These are phyloP conservation scores for Xylaria sp. DNA, from an alignment of 2,329 filamentous ascomycete genomes.

Conservation along the genomic window DNA sequence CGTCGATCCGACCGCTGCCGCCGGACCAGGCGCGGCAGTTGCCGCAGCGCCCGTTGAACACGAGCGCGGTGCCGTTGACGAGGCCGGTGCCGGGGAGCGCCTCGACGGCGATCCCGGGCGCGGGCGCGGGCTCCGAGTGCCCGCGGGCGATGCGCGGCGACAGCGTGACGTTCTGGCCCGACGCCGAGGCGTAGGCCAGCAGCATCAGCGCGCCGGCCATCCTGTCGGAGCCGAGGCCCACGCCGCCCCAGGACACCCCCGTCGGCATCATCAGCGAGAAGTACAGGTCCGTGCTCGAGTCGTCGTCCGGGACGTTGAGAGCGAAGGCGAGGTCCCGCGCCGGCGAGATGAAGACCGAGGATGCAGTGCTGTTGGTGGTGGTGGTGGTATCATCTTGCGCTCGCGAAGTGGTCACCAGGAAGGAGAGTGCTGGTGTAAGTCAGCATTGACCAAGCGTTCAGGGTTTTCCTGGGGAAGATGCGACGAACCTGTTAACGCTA, in stretches of 20 bases:
- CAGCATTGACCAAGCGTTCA: too few species aligned
- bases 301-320: conserved; percentile 77
- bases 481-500: conserved; percentile 9
- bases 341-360: conserved; percentile 35
- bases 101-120: conserved; percentile 46
- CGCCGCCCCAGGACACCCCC: conserved; percentile 53
- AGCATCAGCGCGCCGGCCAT: conserved; percentile 58
- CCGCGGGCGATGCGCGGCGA: conserved; percentile 55
- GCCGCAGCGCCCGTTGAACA: conserved; percentile 55
- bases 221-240: conserved; percentile 56
- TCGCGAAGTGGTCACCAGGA: conserved; percentile 11
- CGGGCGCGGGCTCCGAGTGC: conserved; percentile 55
- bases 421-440: conserved; percentile 9
- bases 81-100: conserved; percentile 53
- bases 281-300: conserved; percentile 51
- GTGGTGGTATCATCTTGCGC: conserved; percentile 20
- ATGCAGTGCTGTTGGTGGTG: conserved; percentile 19
- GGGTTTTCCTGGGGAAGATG: not conserved
- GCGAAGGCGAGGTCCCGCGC: conserved; percentile 54
- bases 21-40: conserved; percentile 56
- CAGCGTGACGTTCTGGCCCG: conserved; percentile 55
- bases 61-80: conserved; percentile 46
- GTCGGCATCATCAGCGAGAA: conserved; percentile 55
- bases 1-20: conserved; percentile 53
- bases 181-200: conserved; percentile 54